phyloP scores from a whole-genome alignment of 208 protist species.

The Strigomonas galati region DNA sequence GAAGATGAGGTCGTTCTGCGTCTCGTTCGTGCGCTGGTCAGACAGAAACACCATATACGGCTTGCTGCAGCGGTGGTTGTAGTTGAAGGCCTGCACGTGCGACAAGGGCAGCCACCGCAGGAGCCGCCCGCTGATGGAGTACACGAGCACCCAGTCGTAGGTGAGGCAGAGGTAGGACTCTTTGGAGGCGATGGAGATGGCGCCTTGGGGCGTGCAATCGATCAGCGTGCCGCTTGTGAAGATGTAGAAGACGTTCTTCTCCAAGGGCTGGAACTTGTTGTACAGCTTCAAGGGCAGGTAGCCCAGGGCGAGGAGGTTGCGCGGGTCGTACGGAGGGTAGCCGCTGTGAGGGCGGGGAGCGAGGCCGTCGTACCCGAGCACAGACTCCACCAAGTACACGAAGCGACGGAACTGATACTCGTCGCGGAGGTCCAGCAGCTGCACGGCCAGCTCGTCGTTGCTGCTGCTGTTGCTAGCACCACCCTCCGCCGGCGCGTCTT shows the following conservation, averaged over 20 bases:
- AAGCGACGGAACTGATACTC: constrained; percentile 27
- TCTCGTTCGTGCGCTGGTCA: background rate
- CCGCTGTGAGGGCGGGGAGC: constrained; percentile 13
- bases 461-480: background rate
- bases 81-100: background rate
- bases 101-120: background rate
- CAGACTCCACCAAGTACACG: constrained; percentile 17
- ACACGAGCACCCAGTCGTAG: constrained; percentile 3
- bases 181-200: background rate
- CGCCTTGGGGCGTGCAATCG: background rate
- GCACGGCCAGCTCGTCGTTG: constrained; percentile 1
- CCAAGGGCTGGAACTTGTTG: constrained; percentile 8
- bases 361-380: constrained; percentile 26
- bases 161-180: constrained; percentile 6
- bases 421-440: constrained; percentile 11
- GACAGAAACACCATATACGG: constrained; percentile 10
- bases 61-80: constrained; percentile 6
- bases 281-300: constrained; percentile 17
- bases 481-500: constrained; percentile 9
- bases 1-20: constrained; percentile 6
- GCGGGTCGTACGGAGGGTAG: constrained; percentile 25
- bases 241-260: constrained; percentile 20
- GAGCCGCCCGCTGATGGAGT: background rate
- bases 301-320: constrained; percentile 20
- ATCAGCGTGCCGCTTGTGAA: constrained; percentile 18